Evolutionary conservation across 2,329 filamentous ascomycete species (phyloP).

Genomic region (Neofusicoccum sp.): DNA sequence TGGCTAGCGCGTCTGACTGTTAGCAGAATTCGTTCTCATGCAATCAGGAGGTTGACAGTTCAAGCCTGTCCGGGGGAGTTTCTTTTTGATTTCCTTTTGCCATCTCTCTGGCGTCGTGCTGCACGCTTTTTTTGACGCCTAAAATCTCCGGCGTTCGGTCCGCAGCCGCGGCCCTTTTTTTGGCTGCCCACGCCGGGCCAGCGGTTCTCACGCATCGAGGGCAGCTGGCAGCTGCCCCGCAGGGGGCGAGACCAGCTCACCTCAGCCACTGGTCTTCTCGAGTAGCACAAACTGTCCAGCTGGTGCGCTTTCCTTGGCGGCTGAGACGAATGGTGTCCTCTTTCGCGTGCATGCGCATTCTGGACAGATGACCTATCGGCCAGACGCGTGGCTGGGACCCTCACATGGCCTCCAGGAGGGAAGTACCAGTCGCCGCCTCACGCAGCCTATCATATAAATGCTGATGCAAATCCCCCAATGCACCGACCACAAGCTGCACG

Average conservation of each 20-base stretch:
- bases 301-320: not conserved
- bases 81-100: not conserved
- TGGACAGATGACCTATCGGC: not conserved
- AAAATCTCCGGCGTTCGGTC: too few relatives aligned
- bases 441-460: not conserved
- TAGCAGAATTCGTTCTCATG: slow-evolving; percentile 29
- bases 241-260: slow-evolving; percentile 4
- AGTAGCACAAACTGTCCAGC: not conserved
- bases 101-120: too few relatives aligned
- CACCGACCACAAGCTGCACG: slow-evolving; percentile 3
- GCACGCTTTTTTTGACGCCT: too few relatives aligned
- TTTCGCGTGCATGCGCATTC: not conserved
- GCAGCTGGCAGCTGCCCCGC: not conserved
- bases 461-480: not conserved
- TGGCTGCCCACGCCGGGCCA: not conserved
- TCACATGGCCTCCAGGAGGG: not conserved
- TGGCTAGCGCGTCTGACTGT: slow-evolving; percentile 63
- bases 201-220: not conserved
- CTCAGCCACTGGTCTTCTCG: slow-evolving; percentile 7
- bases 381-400: not conserved
- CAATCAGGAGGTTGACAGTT: slow-evolving; percentile 20
- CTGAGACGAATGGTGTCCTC: not conserved
- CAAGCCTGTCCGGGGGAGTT: slow-evolving; percentile 19
- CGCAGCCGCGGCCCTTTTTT: too few relatives aligned
- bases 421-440: not conserved